Evolutionary conservation across 768 basidiomycete species (phyloP), one percentile per base, ranked within the genome.

Genomic region (Tricholoma matsutake): DNA sequence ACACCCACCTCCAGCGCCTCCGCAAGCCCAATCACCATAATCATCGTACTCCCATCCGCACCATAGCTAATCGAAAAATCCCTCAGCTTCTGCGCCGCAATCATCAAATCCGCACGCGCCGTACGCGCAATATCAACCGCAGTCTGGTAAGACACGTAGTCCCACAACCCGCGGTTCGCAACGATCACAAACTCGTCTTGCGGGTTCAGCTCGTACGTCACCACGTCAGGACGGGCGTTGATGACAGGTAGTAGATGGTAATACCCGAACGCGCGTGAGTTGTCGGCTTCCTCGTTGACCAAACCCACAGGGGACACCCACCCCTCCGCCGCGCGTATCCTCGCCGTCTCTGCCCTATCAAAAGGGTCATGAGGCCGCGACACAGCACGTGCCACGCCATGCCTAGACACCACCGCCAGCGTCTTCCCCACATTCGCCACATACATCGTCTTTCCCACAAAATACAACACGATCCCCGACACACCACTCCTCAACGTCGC

Each of bases 51-150:
- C 13, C 92, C 93, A 58, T 91, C 87, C 16, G 95, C 93, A 1
- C 97, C 97, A 73, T 98, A 98, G 66, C 93, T 94, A 69, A 99
- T 92, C 7, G 97, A 94, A 63, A 98, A 92, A 72, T 99, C 97
- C 53, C 97, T 85, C 43, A 99, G 75, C 77, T 97, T 98, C 77
- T 98, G 96, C 0, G 97, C 94, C 4, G 97, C 97, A 69, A 94
- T 87, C 81, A 82, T 83, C 6, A 81, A 81, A 65, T 83, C 80
- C 4, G 76, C 72, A 37, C 82, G 74, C 67, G 90, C 90, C 6
- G 84, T 83, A 39, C 92, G 83, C 0, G 94, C 96, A 62, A 98
- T 95, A 72, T 98, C 96, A 58, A 98, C 94, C 1, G 97, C 96
- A 0, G 92, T 96, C 72, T 98, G 94, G 70, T 92, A 93, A 4